These are phyloP conservation scores for Populus euphratica DNA, from an alignment of 345 rosid species.

Conservation along the genomic window DNA sequence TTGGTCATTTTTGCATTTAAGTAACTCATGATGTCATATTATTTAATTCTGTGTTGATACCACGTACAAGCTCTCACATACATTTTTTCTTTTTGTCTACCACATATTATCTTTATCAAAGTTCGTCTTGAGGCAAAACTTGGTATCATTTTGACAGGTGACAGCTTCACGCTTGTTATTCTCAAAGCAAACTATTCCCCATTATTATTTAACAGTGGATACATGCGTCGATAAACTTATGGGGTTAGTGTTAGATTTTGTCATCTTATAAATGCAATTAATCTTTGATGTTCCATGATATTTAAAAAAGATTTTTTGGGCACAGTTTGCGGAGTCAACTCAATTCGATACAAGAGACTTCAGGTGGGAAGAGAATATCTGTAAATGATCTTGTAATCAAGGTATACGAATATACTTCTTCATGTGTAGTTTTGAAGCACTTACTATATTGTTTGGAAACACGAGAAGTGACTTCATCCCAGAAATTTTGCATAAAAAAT, in stretches of 20 bases:
- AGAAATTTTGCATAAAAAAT: background rate
- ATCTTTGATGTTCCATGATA: background rate
- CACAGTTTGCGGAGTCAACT: slow-evolving; percentile 75
- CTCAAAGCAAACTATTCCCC: slow-evolving; percentile 97
- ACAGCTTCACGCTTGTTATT: slow-evolving; percentile 86
- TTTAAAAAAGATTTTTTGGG: slow-evolving; percentile 13
- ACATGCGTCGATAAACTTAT: slow-evolving; percentile 87
- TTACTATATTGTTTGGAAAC: background rate
- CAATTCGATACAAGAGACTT: slow-evolving; percentile 80
- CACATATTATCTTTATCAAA: background rate
- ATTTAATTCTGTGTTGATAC: background rate
- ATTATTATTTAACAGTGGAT: slow-evolving; percentile 91
- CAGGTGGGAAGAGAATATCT: slow-evolving; percentile 89
- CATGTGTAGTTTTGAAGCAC: background rate
- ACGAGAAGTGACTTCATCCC: background rate
- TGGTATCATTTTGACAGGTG: slow-evolving; percentile 47
- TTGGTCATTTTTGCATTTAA: background rate
- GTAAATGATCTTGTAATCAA: slow-evolving; percentile 95
- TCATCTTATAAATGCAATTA: background rate
- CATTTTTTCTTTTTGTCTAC: background rate
- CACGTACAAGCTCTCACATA: background rate
- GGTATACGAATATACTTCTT: slow-evolving; percentile 64
- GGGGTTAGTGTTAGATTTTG: slow-evolving; percentile 48
- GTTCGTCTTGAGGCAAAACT: slow-evolving; percentile 14
- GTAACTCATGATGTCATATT: background rate